Evolutionary conservation across 768 basidiomycete genomes (phyloP).

Genomic region (Termitomyces heimii): DNA sequence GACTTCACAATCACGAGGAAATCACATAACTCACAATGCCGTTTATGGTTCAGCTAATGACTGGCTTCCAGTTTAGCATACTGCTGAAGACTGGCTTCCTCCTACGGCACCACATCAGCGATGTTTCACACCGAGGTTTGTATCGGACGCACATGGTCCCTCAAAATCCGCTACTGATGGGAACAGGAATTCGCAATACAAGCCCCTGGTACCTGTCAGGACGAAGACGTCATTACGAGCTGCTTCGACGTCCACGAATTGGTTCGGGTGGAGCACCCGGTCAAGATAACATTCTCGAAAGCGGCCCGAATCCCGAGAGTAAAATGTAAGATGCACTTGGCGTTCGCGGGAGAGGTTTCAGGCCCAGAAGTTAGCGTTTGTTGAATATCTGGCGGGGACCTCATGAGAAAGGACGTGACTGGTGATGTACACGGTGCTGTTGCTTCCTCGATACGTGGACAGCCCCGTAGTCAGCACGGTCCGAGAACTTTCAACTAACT

Average conservation of each 20-base stretch:
- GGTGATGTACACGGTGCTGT: neutral
- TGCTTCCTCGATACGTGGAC: neutral
- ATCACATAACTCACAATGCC: neutral
- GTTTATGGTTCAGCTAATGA: neutral
- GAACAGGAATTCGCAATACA: conserved; percentile 2
- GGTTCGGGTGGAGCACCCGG: conserved; percentile 5
- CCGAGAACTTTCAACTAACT: neutral
- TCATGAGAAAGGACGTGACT: neutral
- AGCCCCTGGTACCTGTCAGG: neutral
- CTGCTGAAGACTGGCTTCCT: conserved; percentile 9
- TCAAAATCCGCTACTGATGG: neutral
- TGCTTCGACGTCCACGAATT: neutral
- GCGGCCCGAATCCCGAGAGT: conserved; percentile 6
- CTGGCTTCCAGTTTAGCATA: conserved; percentile 4
- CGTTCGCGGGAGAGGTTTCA: conserved; percentile 7
- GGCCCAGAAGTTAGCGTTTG: conserved; percentile 9
- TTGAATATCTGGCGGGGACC: conserved; percentile 3
- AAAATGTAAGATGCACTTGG: neutral
- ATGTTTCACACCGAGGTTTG: no score
- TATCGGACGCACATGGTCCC: neutral
- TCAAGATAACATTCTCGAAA: neutral
- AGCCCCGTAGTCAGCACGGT: neutral
- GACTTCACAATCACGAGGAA: conserved; percentile 2
- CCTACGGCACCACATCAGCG: neutral
- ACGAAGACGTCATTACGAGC: neutral